A percentile compares a stretch with the other conserved stretches of the same genome.
These are phyloP conservation scores for Penicillium coprophilum DNA, from an alignment of 495 filamentous ascomycete genomes.

Conservation along the genomic window DNA sequence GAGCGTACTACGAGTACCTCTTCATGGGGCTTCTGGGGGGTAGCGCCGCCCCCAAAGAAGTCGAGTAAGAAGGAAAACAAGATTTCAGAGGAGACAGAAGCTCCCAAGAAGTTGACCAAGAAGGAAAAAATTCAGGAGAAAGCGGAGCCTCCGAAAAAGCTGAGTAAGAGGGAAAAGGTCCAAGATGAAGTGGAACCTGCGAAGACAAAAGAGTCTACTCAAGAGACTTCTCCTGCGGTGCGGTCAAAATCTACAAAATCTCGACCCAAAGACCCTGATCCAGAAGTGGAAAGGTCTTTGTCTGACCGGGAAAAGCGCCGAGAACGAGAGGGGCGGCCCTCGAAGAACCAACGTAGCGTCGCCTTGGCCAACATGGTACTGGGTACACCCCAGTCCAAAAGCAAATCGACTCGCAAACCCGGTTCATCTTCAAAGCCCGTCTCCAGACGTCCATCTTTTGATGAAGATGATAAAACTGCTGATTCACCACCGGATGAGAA, in stretches of 20 bases:
- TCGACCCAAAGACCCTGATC: constrained; percentile 43
- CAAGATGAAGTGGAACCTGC: constrained; percentile 30
- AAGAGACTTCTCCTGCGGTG: constrained; percentile 29
- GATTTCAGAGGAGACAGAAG: constrained; percentile 29
- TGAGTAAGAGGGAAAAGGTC: constrained; percentile 36
- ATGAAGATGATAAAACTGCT: constrained; percentile 43
- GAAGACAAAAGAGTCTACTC: constrained; percentile 20
- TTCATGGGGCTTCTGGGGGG: constrained; percentile 62
- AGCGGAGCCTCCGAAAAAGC: constrained; percentile 26
- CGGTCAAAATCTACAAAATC: constrained; percentile 53
- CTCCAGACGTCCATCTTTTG: constrained; percentile 52
- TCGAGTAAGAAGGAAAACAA: constrained; percentile 42
- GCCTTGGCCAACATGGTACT: constrained; percentile 56
- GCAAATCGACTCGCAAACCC: constrained; percentile 49
- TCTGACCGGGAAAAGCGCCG: constrained; percentile 55
- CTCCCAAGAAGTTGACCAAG: constrained; percentile 48
- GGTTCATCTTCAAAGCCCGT: constrained; percentile 33
- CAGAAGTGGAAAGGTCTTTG: constrained; percentile 53
- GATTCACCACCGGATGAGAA: constrained; percentile 55
- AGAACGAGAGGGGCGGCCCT: constrained; percentile 35
- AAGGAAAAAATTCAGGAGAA: constrained; percentile 41
- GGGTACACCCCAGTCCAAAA: constrained; percentile 46
- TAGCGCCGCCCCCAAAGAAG: constrained; percentile 51
- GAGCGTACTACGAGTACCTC: constrained; percentile 47
- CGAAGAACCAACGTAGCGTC: constrained; percentile 47